Conservation (phyloP, 2,329 filamentous ascomycete species). For the Orbilia oligospora region DNA sequence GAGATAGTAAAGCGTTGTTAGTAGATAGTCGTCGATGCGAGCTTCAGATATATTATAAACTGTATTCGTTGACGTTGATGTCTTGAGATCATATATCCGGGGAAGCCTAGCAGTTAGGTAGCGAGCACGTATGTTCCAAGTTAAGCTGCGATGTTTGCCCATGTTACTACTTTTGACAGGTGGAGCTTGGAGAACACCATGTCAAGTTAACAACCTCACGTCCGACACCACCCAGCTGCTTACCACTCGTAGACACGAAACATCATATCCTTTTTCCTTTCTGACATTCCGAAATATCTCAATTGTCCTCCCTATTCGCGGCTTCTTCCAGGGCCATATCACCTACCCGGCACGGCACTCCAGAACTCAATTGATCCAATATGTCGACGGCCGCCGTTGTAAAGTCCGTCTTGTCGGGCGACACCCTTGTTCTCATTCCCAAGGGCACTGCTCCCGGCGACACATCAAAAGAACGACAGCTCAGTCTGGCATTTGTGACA, state of each 20-base stretch:
- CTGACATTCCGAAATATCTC: constrained; percentile 13
- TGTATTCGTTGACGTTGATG: background rate
- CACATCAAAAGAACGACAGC: constrained; percentile 41
- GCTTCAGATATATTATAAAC: constrained; percentile 19
- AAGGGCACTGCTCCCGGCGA: constrained; percentile 42
- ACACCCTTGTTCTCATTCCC: constrained; percentile 57
- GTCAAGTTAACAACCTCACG: constrained; percentile 52
- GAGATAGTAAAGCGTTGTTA: constrained; percentile 6
- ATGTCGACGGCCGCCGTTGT: constrained; percentile 49
- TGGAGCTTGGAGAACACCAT: constrained; percentile 61
- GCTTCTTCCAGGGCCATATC: constrained; percentile 19
- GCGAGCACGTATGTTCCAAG: too few relatives aligned
- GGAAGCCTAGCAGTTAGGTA: too few relatives aligned
- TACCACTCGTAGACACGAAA: constrained; percentile 42
- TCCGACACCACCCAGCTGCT: constrained; percentile 12
- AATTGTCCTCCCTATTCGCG: constrained; percentile 14
- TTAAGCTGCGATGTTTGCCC: constrained; percentile 40
- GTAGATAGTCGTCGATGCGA: background rate
- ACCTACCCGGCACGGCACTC: constrained; percentile 14
- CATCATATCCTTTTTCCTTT: constrained; percentile 9
- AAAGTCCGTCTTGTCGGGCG: constrained; percentile 60
- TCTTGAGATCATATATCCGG: constrained; percentile 13
- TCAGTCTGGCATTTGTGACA: constrained; percentile 92
- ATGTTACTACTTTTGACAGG: constrained; percentile 44
- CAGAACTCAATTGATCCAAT: constrained; percentile 32